Percentiles rank a stretch among this genome's conserved stretches.
phyloP scores from a whole-genome alignment of 805 yeast species.

The Aciculoconidium aculeatum region DNA sequence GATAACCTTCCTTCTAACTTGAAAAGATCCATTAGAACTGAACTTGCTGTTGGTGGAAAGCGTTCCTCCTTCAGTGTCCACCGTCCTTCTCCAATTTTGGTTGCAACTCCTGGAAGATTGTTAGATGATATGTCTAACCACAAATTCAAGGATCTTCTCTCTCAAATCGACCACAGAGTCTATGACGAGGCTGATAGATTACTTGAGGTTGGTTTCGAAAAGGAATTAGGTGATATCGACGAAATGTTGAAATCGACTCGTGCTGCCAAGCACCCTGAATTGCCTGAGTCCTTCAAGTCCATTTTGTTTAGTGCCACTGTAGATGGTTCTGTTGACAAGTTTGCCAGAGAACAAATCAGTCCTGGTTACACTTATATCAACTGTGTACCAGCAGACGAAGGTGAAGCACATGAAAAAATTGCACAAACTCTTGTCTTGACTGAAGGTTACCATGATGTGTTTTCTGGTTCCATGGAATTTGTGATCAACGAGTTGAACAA shows the following conservation, averaged over 20 bases:
- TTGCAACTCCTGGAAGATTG: slow-evolving; percentile 89
- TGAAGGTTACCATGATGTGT: slow-evolving; percentile 49
- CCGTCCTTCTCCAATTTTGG: slow-evolving; percentile 55
- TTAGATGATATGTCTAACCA: slow-evolving; percentile 48
- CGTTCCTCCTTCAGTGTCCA: slow-evolving; percentile 28
- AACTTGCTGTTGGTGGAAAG: slow-evolving; percentile 61
- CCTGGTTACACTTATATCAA: slow-evolving; percentile 54
- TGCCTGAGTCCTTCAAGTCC: slow-evolving; percentile 44
- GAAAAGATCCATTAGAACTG: slow-evolving; percentile 12
- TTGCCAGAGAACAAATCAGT: slow-evolving; percentile 59
- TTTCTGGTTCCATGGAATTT: slow-evolving; percentile 51
- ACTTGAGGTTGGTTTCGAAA: slow-evolving; percentile 74
- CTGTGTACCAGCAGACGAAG: slow-evolving; percentile 67
- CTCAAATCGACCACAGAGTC: slow-evolving; percentile 54
- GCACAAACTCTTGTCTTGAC: slow-evolving; percentile 60
- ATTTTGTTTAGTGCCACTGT: slow-evolving; percentile 87
- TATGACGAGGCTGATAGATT: slow-evolving; percentile 92
- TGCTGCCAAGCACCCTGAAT: slow-evolving; percentile 13
- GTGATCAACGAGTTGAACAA: slow-evolving; percentile 36
- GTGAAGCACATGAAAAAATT: slow-evolving; percentile 72
- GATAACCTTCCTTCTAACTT: slow-evolving; percentile 14
- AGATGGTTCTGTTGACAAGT: slow-evolving; percentile 55
- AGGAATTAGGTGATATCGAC: slow-evolving; percentile 56
- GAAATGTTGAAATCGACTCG: slow-evolving; percentile 36
- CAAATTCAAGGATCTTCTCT: slow-evolving; percentile 41